Conservation (phyloP, 176 grass and related monocot genomes). For the Phragmites australis region DNA sequence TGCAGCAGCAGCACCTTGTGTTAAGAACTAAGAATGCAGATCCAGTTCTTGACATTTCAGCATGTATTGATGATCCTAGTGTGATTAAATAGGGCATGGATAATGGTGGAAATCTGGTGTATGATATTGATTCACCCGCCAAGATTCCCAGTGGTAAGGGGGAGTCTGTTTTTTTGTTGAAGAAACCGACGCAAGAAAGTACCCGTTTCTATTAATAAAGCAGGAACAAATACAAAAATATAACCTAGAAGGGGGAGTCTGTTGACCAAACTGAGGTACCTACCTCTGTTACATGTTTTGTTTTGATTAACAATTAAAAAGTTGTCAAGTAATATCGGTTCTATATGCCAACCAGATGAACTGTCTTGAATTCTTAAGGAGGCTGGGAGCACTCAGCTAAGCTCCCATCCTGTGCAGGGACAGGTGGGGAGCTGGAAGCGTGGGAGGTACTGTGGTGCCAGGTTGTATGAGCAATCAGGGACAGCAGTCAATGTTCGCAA, state of each 20-base stretch:
- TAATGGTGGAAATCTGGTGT: conserved; percentile 7
- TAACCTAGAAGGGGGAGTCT: neutral
- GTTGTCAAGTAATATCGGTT: neutral
- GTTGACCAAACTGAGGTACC: conserved; percentile 28
- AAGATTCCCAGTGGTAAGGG: neutral
- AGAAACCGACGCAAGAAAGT: no score
- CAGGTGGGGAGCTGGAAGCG: conserved; percentile 21
- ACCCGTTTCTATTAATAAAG: no score
- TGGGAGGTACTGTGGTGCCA: conserved; percentile 9
- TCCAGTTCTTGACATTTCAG: conserved; percentile 13
- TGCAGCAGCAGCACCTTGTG: neutral
- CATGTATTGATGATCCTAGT: conserved; percentile 19
- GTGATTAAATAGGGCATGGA: conserved; percentile 22
- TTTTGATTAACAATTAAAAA: neutral
- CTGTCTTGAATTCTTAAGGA: conserved; percentile 23
- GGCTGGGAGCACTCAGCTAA: neutral
- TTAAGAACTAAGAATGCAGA: conserved; percentile 18
- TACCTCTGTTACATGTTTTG: conserved; percentile 3
- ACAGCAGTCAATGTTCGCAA: conserved; percentile 37
- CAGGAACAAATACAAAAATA: no score
- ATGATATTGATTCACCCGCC: conserved; percentile 3
- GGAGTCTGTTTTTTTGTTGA: no score
- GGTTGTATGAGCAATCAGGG: conserved; percentile 29
- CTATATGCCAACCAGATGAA: conserved; percentile 15
- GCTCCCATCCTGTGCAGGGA: conserved; percentile 25